phyloP scores from a whole-genome alignment of 2,329 filamentous ascomycete species.

The Exophiala dermatitidis region DNA sequence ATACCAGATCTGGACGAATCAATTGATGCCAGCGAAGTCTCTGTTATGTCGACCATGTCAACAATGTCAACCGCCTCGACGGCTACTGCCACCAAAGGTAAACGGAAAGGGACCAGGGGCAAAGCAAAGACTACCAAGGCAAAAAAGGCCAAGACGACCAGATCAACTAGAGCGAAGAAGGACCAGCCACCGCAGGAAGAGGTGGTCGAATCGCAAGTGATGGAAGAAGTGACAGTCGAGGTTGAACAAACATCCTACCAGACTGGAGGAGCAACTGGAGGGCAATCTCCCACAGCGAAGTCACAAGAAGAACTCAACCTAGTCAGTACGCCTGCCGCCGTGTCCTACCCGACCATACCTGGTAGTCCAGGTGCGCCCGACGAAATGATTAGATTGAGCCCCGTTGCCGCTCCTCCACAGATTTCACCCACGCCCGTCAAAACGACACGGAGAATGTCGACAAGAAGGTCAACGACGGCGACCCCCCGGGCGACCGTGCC shows the following conservation, averaged over 20 bases:
- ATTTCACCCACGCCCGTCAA: slow-evolving; percentile 15
- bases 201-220: slow-evolving; percentile 2
- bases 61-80: slow-evolving; percentile 32
- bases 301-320: slow-evolving; percentile 29
- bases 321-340: slow-evolving; percentile 5
- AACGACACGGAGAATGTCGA: slow-evolving; percentile 1
- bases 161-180: slow-evolving; percentile 21
- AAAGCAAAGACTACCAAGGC: slow-evolving; percentile 33
- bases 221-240: not conserved
- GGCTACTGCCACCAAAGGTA: slow-evolving; percentile 41
- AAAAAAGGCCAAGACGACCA: slow-evolving; percentile 30
- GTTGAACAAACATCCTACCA: not conserved
- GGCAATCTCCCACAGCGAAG: slow-evolving; percentile 35
- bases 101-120: slow-evolving; percentile 33
- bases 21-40: slow-evolving; percentile 52
- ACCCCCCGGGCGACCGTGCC: not conserved
- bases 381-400: slow-evolving; percentile 9
- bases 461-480: slow-evolving; percentile 1
- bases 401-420: slow-evolving; percentile 11
- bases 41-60: slow-evolving; percentile 34
- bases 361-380: slow-evolving; percentile 10
- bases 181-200: slow-evolving; percentile 23
- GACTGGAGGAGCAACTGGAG: not conserved
- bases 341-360: slow-evolving; percentile 17
- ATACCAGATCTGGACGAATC: slow-evolving; percentile 42